Conservation (phyloP, 2,329 filamentous ascomycete genomes). For the Aspergillus viridinutans region DNA sequence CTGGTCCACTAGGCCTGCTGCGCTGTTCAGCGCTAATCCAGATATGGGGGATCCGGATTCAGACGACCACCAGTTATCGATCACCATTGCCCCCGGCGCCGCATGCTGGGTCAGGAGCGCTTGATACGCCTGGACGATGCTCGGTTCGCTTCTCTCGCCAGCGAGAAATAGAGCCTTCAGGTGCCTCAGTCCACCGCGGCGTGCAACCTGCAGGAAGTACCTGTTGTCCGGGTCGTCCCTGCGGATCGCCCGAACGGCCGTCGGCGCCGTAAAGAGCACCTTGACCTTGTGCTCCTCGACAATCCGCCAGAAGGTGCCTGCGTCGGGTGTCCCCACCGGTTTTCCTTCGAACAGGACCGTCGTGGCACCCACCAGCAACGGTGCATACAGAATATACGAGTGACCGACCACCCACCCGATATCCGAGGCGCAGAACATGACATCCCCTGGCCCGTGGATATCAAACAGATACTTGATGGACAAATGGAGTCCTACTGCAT, state of each 20-base stretch:
- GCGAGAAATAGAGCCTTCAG: constrained; percentile 77
- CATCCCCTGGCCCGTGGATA: constrained; percentile 77
- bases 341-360: constrained; percentile 94
- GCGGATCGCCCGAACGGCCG: constrained; percentile 78
- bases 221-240: constrained; percentile 76
- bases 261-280: constrained; percentile 80
- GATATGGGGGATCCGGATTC: constrained; percentile 67
- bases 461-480: constrained; percentile 80
- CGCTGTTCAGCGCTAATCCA: constrained; percentile 60
- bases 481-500: constrained; percentile 78
- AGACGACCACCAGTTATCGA: constrained; percentile 73
- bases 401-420: constrained; percentile 91
- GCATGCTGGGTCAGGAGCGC: constrained; percentile 64
- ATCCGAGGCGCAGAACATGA: constrained; percentile 75
- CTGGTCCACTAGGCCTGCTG: constrained; percentile 49
- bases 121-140: constrained; percentile 78
- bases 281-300: constrained; percentile 82
- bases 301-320: constrained; percentile 83
- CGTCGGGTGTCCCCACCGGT: constrained; percentile 81
- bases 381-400: constrained; percentile 84
- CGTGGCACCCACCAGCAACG: constrained; percentile 76
- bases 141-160: constrained; percentile 83
- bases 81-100: constrained; percentile 57
- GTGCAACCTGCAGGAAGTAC: constrained; percentile 59
- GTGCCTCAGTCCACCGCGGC: constrained; percentile 65